Evolutionary conservation across 306 rosid species (phyloP).

Genomic region (Medicago lupulina): DNA sequence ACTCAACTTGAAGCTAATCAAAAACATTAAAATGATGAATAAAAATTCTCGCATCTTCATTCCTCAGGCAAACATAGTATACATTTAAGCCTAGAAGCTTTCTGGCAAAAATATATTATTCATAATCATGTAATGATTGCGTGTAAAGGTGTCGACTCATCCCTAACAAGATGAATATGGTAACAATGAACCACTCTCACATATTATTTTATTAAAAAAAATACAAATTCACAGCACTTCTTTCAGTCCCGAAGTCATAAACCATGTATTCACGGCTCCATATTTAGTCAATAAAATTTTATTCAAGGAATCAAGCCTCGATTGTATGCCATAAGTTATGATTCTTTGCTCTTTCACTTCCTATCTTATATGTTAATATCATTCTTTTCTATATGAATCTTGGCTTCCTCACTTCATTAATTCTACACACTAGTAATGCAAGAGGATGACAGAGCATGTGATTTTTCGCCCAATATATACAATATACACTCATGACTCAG

Average conservation of each 20-base stretch:
- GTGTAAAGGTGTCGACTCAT: not conserved
- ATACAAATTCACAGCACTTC: conserved; percentile 20
- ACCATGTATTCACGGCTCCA: conserved; percentile 1
- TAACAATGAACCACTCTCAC: conserved; percentile 5
- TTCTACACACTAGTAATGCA: conserved; percentile 16
- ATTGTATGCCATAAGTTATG: not conserved
- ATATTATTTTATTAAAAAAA: not conserved
- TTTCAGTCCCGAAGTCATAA: conserved; percentile 8
- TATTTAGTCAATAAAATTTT: conserved; percentile 7
- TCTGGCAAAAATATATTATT: conserved; percentile 3
- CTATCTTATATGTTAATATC: conserved; percentile 18
- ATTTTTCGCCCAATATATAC: conserved; percentile 10
- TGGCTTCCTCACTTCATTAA: not conserved
- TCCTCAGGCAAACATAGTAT: not conserved
- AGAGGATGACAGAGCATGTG: not conserved
- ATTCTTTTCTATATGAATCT: conserved; percentile 9
- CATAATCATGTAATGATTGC: conserved; percentile 20
- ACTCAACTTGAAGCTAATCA: conserved; percentile 6
- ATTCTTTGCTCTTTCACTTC: not conserved
- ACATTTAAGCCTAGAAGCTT: conserved; percentile 16
- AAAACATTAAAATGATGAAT: conserved; percentile 16
- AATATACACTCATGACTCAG: not conserved
- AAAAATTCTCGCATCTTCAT: not conserved
- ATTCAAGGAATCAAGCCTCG: not conserved
- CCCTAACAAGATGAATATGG: conserved; percentile 9